Evolutionary conservation across 176 grass and related monocot species (phyloP), one percentile per base, ranked within the genome.

Genomic region (Eremochloa ophiuroides): DNA sequence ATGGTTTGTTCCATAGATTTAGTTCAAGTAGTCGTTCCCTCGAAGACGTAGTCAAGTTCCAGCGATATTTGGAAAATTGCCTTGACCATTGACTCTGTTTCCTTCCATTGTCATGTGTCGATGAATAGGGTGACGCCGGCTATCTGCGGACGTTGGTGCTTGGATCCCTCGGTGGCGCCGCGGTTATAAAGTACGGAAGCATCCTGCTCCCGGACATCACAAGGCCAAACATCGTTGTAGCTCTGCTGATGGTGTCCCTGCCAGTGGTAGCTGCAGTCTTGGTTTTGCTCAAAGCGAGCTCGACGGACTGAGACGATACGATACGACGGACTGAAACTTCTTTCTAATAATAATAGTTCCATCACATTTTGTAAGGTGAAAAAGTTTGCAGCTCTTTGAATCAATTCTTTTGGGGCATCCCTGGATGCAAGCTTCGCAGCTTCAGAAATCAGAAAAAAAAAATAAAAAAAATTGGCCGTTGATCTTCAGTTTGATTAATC

Each of bases 121-220:
- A 40, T 80, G 40, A 40, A 58, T 34, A 98, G 95, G 86, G 86
- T 47, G 92, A 98, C 72, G 69, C 88, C 0, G 40, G 74, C 18
- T 98, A 91, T 27, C 81, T 98, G 0, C 82, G 72, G 86, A 98
- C 90, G 76, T 27, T 94, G 68, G 78, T 86, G 31, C 75, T 89
- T 66, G 92, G 95, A 39, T 93, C 95, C 15, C 20, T 98, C 17
- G 88, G 84, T 34, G 90, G 95, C 30, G 90, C 90, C 0, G 89
- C 92, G 23, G 90, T 87, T 16, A 43, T 94, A 4, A 98, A 98
- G 69, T 98, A 98, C 60, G 92, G 95, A 30, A 98, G 90, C 81
- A 55, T 91, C 42, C 69, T 94, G 84, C 82, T 98, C 25, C 95
- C 95, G 39, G 86, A 87, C 41, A 85, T 94, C 79, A 93, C 92